Conservation (phyloP, 139 green algal species). For the Chlorella sp. region DNA sequence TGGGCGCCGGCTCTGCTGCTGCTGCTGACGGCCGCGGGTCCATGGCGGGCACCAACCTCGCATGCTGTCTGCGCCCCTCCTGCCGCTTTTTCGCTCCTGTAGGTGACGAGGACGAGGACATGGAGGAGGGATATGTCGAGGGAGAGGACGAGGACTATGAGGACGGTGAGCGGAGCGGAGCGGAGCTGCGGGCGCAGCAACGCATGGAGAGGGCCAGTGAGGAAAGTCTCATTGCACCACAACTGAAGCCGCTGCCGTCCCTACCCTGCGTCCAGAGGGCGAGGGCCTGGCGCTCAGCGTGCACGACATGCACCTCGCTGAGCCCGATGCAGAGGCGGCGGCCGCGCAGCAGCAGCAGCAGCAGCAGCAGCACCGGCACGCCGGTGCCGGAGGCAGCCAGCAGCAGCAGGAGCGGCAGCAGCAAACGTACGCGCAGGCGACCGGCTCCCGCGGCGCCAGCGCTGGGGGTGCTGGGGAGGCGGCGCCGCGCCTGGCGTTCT, state of each 20-base stretch:
- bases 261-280: too few relatives aligned
- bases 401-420: conserved; percentile 8
- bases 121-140: conserved; percentile 55
- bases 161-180: conserved; percentile 42
- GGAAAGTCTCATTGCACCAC: too few relatives aligned
- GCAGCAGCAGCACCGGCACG: neutral
- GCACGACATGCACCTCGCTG: conserved; percentile 77
- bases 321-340: conserved; percentile 19
- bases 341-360: neutral
- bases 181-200: too few relatives aligned
- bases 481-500: conserved; percentile 75
- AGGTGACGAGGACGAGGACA: conserved; percentile 36
- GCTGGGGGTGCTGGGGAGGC: neutral
- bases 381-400: neutral
- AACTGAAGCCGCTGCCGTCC: too few relatives aligned
- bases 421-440: conserved; percentile 18
- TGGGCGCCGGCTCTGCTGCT: neutral
- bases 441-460: conserved; percentile 16
- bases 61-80: neutral
- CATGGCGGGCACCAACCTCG: neutral
- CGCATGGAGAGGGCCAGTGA: too few relatives aligned
- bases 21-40: neutral
- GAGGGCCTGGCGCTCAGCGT: conserved; percentile 47
- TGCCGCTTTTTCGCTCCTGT: neutral
- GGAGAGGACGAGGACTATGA: conserved; percentile 58